Base-by-base conservation (phyloP, 257 asterid species). In the Ilex asprella region DNA sequence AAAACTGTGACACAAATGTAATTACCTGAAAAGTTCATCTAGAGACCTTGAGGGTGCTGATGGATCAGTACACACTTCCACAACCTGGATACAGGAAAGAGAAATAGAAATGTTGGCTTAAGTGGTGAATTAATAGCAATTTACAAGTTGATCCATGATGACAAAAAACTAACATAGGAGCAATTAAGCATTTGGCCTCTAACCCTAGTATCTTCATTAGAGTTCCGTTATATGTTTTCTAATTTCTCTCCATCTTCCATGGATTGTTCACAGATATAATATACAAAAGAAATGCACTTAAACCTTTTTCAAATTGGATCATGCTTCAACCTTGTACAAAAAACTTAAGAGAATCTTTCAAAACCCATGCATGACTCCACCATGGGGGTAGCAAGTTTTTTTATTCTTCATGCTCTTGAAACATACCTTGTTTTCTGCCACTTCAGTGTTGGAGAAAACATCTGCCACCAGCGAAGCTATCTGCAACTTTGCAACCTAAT, bases 391-490 rank as follows among this genome's bases (percentile, higher is more conserved):
- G 13, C 50, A 44, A 7, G 11, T 44, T 44, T 44, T 44, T 44
- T 44, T 7, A 12, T 44, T 7, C 11, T 44, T 44, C 9, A 44
- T 44, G 1, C 9, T 44, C 50, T 7, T 7, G 50, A 44, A 11
- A 55, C 63, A 16, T 74, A 88, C 98, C 96, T 92, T 92, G 65
- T 92, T 89, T 73, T 86, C 95, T 49, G 99, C 86, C 56, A 86
- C 81, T 58, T 80, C 74, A 3, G 91, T 84, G 61, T 92, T 89
- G 67, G 97, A 82, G 84, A 92, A 83, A 75, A 89, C 88, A 71
- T 79, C 89, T 16, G 94, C 97, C 59, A 89, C 97, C 58, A 92
- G 73, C 54, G 89, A 77, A 67, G 97, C 99, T 78, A 92, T 89
- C 76, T 81, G 86, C 35, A 95, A 78, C 70, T 68, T 83, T 10